Percentiles rank a stretch among this genome's conserved stretches.
These are phyloP conservation scores for Chlorella sp. DNA, from an alignment of 139 green algal species.

Conservation along the genomic window DNA sequence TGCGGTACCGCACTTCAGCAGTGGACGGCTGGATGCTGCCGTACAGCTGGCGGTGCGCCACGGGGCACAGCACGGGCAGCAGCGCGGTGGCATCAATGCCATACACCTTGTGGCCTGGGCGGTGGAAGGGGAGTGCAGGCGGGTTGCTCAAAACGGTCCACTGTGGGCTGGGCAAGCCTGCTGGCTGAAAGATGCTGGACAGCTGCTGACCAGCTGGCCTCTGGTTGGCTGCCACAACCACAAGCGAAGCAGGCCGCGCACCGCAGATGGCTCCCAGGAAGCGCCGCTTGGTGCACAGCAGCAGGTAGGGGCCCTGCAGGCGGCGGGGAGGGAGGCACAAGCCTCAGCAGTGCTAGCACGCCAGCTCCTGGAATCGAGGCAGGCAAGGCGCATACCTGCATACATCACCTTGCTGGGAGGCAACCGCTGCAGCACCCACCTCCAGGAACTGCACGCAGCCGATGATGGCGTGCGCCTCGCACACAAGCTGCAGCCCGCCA, in stretches of 20 bases:
- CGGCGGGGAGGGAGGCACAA: not conserved
- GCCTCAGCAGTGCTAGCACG: too few relatives aligned
- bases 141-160: too few relatives aligned
- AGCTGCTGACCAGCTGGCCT: too few relatives aligned
- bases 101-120: slow-evolving; percentile 86
- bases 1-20: slow-evolving; percentile 69
- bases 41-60: slow-evolving; percentile 56
- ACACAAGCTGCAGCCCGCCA: slow-evolving; percentile 66
- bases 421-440: not conserved
- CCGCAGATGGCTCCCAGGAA: slow-evolving; percentile 81
- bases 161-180: not conserved
- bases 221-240: not conserved
- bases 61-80: slow-evolving; percentile 70
- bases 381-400: too few relatives aligned
- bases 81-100: slow-evolving; percentile 81
- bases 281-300: slow-evolving; percentile 82
- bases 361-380: too few relatives aligned
- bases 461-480: slow-evolving; percentile 76
- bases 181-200: too few relatives aligned
- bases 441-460: slow-evolving; percentile 74
- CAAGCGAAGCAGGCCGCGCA: slow-evolving; percentile 16
- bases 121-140: not conserved
- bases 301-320: slow-evolving; percentile 86
- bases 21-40: not conserved
- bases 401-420: too few relatives aligned